These are phyloP conservation scores for Brassica incana DNA, from an alignment of 345 rosid genomes.

Conservation along the genomic window DNA sequence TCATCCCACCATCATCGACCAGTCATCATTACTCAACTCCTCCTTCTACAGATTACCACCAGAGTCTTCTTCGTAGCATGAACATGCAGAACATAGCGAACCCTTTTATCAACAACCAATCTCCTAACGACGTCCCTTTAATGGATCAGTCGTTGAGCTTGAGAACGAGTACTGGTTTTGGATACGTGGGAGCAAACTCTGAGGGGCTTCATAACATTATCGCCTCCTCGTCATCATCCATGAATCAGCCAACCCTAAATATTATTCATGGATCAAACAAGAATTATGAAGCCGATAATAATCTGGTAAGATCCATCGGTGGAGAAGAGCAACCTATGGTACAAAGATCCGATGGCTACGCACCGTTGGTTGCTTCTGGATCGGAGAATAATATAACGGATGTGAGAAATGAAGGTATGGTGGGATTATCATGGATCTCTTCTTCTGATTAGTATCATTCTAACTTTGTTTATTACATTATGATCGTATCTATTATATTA, in stretches of 20 bases:
- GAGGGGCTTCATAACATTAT: conserved; percentile 53
- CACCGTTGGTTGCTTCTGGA: conserved; percentile 36
- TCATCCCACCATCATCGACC: conserved; percentile 35
- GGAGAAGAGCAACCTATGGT: conserved; percentile 28
- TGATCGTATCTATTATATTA: conserved; percentile 7
- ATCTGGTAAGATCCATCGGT: conserved; percentile 48
- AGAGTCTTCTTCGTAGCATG: conserved; percentile 37
- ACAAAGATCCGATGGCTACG: conserved; percentile 40
- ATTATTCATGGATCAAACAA: conserved; percentile 22
- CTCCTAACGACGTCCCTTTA: conserved; percentile 41
- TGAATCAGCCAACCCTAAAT: conserved; percentile 39
- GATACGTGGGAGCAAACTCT: conserved; percentile 32
- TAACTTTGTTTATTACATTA: conserved; percentile 17
- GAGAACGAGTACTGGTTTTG: conserved; percentile 28
- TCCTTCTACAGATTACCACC: conserved; percentile 29
- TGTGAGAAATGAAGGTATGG: conserved; percentile 53
- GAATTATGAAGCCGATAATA: conserved; percentile 19
- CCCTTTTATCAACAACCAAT: conserved; percentile 58
- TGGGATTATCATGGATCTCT: conserved; percentile 82
- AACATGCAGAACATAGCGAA: conserved; percentile 44
- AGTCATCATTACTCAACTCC: conserved; percentile 8
- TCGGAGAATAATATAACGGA: conserved; percentile 40
- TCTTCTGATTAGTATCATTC: conserved; percentile 51
- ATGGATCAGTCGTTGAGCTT: conserved; percentile 26
- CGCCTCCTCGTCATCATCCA: conserved; percentile 35